A percentile compares a stretch with the other conserved stretches of the same genome.
These are phyloP conservation scores for Paratinospora sagittata DNA, from an alignment of 164 flowering plant species.

Conservation along the genomic window DNA sequence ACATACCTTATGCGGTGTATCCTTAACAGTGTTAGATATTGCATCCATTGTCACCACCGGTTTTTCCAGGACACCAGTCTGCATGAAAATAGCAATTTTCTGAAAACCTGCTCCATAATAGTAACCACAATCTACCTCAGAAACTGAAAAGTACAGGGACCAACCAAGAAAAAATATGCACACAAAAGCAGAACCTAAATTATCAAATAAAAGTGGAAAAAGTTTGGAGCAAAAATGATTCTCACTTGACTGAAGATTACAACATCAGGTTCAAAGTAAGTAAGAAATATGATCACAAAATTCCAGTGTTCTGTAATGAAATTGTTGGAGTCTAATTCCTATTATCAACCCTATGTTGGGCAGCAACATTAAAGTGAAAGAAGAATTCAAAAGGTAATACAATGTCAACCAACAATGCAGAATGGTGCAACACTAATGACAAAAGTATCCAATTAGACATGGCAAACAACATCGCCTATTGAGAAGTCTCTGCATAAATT, in stretches of 20 bases:
- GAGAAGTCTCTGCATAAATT: neutral
- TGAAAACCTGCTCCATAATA: slow-evolving; percentile 97
- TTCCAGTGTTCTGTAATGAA: neutral
- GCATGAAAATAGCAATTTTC: slow-evolving; percentile 99
- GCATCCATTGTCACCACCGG: slow-evolving; percentile 33
- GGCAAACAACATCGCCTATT: neutral
- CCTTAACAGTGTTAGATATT: slow-evolving; percentile 49
- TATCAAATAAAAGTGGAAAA: neutral
- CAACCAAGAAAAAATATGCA: slow-evolving; percentile 16
- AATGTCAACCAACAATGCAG: neutral
- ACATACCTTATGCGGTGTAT: slow-evolving; percentile 80
- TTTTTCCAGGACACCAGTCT: slow-evolving; percentile 70
- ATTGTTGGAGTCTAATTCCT: neutral
- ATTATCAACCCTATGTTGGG: neutral
- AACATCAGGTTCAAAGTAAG: neutral
- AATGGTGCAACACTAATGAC: neutral
- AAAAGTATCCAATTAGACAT: neutral
- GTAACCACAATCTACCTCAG: slow-evolving; percentile 80
- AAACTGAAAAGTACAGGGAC: slow-evolving; percentile 29
- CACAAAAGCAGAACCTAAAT: slow-evolving; percentile 11
- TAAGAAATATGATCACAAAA: neutral
- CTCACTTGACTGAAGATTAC: neutral
- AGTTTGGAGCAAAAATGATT: slow-evolving; percentile 1
- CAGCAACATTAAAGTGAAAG: neutral
- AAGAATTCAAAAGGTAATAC: neutral